Evolutionary conservation across 345 rosid species (phyloP), one percentile per base, ranked within the genome.

Genomic region (Kandelia obovata): DNA sequence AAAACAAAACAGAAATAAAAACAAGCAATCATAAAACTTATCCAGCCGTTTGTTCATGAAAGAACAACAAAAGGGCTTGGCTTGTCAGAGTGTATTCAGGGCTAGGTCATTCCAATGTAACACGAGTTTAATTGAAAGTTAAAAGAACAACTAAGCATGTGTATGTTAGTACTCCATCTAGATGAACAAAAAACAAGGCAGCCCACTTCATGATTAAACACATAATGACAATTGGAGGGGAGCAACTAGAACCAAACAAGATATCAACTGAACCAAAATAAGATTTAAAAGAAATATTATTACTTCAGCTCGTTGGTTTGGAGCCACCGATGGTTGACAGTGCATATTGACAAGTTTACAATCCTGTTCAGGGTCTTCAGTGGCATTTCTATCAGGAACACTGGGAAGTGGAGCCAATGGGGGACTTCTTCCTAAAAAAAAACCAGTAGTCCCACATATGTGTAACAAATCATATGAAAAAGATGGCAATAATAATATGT

Each of bases 351-450:
- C 67, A 53, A 62, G 68, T 63, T 59, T 39, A 30, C 58, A 32
- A 67, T 34, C 47, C 3, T 55, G 61, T 39, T 67, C 73, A 11
- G 63, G 64, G 30, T 61, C 62, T 47, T 62, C 28, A 13, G 60
- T 20, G 27, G 16, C 69, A 53, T 34, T 55, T 26, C 39, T 60
- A 57, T 68, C 7, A 25, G 63, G 69, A 68, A 62, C 47, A 53
- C 57, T 57, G 2, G 56, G 63, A 27, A 56, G 58, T 10, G 68
- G 27, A 55, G 37, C 64, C 34, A 46, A 62, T 17, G 72, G 57
- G 16, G 64, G 21, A 35, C 64, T 62, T 73, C 66, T 67, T 53
- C 68, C 77, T 62, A 43, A 19, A 20, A 62, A 6, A 67, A 73
- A 15, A 13, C 25, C 28, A 21, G 21, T 21, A 21, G 21, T 21